These are phyloP conservation scores for Saccharomycopsis guyanensis DNA, from an alignment of 805 yeast genomes.

Conservation along the genomic window DNA sequence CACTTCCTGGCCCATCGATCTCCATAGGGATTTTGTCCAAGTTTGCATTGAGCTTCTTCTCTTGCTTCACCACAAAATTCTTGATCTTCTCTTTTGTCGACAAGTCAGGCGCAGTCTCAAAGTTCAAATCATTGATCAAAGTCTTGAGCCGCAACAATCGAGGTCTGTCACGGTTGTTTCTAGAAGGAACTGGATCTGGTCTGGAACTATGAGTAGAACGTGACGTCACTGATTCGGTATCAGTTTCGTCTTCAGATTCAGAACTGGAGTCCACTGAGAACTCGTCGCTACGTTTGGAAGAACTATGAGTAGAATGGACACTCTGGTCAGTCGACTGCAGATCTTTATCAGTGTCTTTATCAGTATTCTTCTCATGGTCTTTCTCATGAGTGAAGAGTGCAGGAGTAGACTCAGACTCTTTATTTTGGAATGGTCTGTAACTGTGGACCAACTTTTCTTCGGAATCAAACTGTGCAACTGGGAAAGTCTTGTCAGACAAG, in stretches of 20 bases:
- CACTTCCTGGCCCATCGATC: neutral
- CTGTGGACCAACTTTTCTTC: conserved; percentile 4
- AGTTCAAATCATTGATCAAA: conserved; percentile 28
- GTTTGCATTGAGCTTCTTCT: conserved; percentile 8
- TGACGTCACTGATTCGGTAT: neutral
- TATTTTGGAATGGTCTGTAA: neutral
- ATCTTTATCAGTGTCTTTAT: neutral
- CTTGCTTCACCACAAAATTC: conserved; percentile 17
- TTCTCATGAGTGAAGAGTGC: neutral
- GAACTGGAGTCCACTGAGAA: neutral
- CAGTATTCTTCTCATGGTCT: neutral
- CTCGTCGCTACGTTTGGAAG: neutral
- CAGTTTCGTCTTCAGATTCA: neutral
- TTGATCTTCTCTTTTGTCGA: conserved; percentile 16
- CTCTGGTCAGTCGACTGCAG: neutral
- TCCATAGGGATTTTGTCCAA: conserved; percentile 15
- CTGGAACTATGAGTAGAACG: neutral
- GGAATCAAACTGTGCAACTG: neutral
- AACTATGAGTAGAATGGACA: neutral
- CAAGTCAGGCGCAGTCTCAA: conserved; percentile 17
- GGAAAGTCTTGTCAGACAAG: neutral
- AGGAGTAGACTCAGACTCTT: neutral
- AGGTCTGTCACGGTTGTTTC: conserved; percentile 1
- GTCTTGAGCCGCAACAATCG: conserved; percentile 22
- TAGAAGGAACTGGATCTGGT: neutral